phyloP scores from a whole-genome alignment of 176 grass and related monocot genomes.

The Hyparrhenia diplandra region DNA sequence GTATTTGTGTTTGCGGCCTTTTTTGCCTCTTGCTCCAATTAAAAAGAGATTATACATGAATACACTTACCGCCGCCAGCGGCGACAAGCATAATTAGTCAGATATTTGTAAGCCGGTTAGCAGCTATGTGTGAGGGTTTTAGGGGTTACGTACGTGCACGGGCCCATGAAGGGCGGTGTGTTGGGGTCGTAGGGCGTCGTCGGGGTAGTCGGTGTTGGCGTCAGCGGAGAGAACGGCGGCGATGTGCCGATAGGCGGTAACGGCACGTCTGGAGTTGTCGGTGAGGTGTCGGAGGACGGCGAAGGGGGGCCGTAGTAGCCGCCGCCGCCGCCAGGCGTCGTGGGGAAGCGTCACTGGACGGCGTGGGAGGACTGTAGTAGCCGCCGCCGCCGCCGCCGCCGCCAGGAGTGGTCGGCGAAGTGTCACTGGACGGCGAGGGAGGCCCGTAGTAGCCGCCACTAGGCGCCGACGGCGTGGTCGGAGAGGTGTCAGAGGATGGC shows the following conservation, averaged over 20 bases:
- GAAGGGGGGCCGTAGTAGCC: background rate
- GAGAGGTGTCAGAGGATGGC: background rate
- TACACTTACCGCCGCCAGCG: too few relatives aligned
- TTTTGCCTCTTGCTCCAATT: too few relatives aligned
- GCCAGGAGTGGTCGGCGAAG: background rate
- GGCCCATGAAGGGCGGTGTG: constrained; percentile 53
- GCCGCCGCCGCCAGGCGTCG: background rate
- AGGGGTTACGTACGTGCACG: constrained; percentile 51
- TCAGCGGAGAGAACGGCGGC: constrained; percentile 41
- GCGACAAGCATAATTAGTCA: too few relatives aligned
- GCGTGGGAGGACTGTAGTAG: background rate
- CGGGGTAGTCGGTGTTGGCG: constrained; percentile 54
- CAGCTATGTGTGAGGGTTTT: background rate
- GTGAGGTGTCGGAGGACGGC: background rate
- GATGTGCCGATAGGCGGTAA: constrained; percentile 12
- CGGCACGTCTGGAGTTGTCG: constrained; percentile 29
- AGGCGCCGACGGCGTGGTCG: background rate
- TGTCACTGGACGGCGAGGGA: background rate
- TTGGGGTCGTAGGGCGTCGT: constrained; percentile 65
- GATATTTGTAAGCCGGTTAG: too few relatives aligned
- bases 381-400: background rate
- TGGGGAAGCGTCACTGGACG: background rate
- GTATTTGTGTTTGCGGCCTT: too few relatives aligned
- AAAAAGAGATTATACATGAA: too few relatives aligned
- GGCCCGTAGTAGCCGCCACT: background rate